A percentile compares a stretch with the other conserved stretches of the same genome.
phyloP scores from a whole-genome alignment of 306 rosid species.

The Vigna hirtella region DNA sequence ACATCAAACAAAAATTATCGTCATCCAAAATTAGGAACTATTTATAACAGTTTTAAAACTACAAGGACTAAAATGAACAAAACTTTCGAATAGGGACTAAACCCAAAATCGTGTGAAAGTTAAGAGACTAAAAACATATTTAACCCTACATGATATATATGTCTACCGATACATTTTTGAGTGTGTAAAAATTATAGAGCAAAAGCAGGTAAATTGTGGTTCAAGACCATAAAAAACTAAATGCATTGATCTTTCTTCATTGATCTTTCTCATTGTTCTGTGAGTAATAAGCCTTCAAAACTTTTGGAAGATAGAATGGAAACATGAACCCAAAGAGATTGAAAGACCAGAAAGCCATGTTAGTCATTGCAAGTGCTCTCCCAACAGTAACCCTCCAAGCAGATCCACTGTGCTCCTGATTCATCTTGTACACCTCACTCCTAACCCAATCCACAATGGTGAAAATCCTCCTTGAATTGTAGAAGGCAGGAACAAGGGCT shows the following conservation, averaged over 20 bases:
- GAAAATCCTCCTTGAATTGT: conserved; percentile 77
- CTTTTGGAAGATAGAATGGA: conserved; percentile 88
- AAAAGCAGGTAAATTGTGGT: conserved; percentile 11
- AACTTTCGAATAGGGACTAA: no score
- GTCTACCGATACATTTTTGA: conserved; percentile 20
- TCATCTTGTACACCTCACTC: conserved; percentile 66
- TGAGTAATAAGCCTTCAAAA: conserved; percentile 71
- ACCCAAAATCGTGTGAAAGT: no score
- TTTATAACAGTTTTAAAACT: no score
- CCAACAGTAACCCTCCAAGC: conserved; percentile 60
- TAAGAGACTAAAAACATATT: no score
- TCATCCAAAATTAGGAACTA: no score
- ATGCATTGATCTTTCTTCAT: conserved; percentile 15
- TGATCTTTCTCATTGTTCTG: conserved; percentile 47
- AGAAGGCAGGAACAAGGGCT: conserved; percentile 78
- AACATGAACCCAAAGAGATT: conserved; percentile 86
- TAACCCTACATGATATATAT: not conserved
- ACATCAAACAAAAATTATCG: no score
- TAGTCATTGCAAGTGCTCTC: conserved; percentile 78
- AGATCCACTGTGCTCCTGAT: conserved; percentile 55
- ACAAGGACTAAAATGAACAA: no score
- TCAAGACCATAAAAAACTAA: conserved; percentile 38
- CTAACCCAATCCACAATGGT: conserved; percentile 75
- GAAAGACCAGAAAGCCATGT: conserved; percentile 85
- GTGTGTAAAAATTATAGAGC: conserved; percentile 5